A percentile compares a stretch with the other conserved stretches of the same genome.
phyloP scores from a whole-genome alignment of 2,329 filamentous ascomycete genomes.

The Xylaria sp. region DNA sequence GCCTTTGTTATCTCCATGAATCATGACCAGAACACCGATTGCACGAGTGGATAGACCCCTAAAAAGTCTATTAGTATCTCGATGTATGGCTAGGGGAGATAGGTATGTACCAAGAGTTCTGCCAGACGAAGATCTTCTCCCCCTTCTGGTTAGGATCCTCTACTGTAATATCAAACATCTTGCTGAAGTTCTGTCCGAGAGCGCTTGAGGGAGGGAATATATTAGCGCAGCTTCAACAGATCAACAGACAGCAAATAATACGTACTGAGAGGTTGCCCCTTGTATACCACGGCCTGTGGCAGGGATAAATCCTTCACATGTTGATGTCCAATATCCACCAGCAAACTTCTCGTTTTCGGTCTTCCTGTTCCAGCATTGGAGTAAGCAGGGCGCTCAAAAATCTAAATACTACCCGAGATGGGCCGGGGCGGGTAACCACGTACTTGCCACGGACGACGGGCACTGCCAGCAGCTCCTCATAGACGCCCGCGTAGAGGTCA shows the following conservation, averaged over 20 bases:
- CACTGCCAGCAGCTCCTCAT: constrained; percentile 91
- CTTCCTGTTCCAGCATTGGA: constrained; percentile 62
- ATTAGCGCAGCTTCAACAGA: neutral
- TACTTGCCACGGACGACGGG: constrained; percentile 85
- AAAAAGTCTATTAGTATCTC: constrained; percentile 11
- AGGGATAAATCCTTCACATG: constrained; percentile 91
- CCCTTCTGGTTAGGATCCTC: constrained; percentile 89
- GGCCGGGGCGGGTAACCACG: constrained; percentile 1
- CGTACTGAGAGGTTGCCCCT: constrained; percentile 90
- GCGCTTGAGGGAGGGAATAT: constrained; percentile 41
- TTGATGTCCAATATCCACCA: constrained; percentile 95
- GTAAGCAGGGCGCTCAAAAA: neutral
- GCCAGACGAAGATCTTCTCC: constrained; percentile 88
- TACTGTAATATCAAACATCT: constrained; percentile 98
- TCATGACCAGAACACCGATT: constrained; percentile 99
- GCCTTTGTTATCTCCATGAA: constrained; percentile 95
- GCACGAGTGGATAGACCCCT: constrained; percentile 93
- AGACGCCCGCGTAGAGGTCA: constrained; percentile 90
- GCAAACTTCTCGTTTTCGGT: constrained; percentile 99
- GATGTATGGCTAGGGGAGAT: neutral
- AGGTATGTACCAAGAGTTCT: constrained; percentile 81
- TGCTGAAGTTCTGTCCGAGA: constrained; percentile 97
- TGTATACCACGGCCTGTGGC: constrained; percentile 96
- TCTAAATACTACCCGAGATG: neutral
- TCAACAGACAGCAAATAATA: neutral